phyloP scores from a whole-genome alignment of 2,329 filamentous ascomycete species.

The Diaporthe citri region DNA sequence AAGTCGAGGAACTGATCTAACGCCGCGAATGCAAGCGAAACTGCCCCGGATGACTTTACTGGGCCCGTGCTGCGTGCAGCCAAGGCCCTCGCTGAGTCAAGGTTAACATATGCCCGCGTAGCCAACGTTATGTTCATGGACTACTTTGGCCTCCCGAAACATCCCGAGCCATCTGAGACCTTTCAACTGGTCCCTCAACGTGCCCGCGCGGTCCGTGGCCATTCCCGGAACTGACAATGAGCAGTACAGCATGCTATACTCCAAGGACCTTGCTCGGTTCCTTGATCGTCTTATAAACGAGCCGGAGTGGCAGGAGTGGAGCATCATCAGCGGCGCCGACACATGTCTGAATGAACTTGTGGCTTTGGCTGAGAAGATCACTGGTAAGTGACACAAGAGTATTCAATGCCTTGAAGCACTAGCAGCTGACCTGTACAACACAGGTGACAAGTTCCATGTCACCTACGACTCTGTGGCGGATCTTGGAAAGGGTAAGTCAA shows the following conservation, averaged over 20 bases:
- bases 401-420: background rate
- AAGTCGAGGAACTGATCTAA: background rate
- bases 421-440: background rate
- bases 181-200: background rate
- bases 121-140: background rate
- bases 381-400: background rate
- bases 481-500: background rate
- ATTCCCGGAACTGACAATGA: background rate
- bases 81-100: background rate
- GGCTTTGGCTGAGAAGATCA: background rate
- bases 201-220: background rate
- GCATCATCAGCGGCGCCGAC: background rate
- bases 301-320: background rate
- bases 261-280: background rate
- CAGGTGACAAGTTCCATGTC: background rate
- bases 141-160: background rate
- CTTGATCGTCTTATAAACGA: background rate
- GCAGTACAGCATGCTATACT: background rate
- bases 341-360: background rate
- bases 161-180: background rate
- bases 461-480: background rate
- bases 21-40: background rate
- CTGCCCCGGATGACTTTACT: background rate
- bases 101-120: background rate
- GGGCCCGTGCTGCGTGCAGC: background rate